Percentiles rank a stretch among this genome's conserved stretches.
Conservation (phyloP, 78 protist genomes). For the slime mould (Dictyostelium discoideum) region dicty_2.7 NC_007090.3:2859001-2859500, state of each 20-base stretch:
- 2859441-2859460: neutral
- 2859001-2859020: neutral
- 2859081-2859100: neutral
- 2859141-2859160: neutral
- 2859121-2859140: neutral
- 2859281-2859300: neutral
- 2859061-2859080: neutral
- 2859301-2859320: neutral
- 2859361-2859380: neutral
- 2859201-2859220: neutral
- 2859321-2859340: neutral
- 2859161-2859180: neutral
- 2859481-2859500: neutral
- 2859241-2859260: neutral
- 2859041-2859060: neutral
- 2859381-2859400: neutral
- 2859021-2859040: neutral
- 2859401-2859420: neutral
- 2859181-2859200: neutral
- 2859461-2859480: neutral
- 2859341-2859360: neutral
- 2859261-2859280: neutral
- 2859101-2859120: neutral
- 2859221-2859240: neutral
- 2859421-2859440: neutral